phyloP scores from a whole-genome alignment of 176 grass and related monocot species.

The Canna indica region DNA sequence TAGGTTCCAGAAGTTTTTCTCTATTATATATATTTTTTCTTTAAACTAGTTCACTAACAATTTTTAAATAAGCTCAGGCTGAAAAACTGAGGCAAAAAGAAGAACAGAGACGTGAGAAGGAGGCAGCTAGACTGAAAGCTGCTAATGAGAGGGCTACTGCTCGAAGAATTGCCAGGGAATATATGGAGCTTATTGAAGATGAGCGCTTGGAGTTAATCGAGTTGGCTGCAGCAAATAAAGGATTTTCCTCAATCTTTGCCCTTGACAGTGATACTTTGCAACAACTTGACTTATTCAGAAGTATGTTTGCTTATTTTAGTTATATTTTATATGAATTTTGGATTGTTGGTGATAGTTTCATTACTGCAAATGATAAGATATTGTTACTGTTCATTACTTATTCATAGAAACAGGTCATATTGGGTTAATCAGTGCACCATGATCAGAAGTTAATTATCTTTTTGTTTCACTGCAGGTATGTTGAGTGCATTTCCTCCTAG shows the following conservation, averaged over 20 bases:
- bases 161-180: slow-evolving; percentile 76
- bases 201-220: slow-evolving; percentile 94
- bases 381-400: not conserved
- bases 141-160: slow-evolving; percentile 88
- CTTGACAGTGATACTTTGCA: slow-evolving; percentile 84
- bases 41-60: not conserved
- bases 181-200: slow-evolving; percentile 90
- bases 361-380: not conserved
- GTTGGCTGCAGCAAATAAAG: slow-evolving; percentile 70
- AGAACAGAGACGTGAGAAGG: slow-evolving; percentile 80
- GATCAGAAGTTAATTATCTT: not conserved
- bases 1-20: slow-evolving; percentile 28
- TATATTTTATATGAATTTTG: not conserved
- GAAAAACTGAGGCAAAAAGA: slow-evolving; percentile 88
- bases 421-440: not conserved
- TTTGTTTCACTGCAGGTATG: slow-evolving; percentile 32
- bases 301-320: slow-evolving; percentile 23
- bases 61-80: slow-evolving; percentile 29
- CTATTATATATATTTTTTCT: not conserved
- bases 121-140: slow-evolving; percentile 71
- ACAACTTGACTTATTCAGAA: slow-evolving; percentile 84
- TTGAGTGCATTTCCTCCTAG: slow-evolving; percentile 72
- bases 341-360: not conserved
- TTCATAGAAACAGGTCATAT: not conserved
- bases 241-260: slow-evolving; percentile 62